Evolutionary conservation across 805 yeast genomes (phyloP), one percentile per base, ranked within the genome.

Genomic region (Ogataea wickerhamii): DNA sequence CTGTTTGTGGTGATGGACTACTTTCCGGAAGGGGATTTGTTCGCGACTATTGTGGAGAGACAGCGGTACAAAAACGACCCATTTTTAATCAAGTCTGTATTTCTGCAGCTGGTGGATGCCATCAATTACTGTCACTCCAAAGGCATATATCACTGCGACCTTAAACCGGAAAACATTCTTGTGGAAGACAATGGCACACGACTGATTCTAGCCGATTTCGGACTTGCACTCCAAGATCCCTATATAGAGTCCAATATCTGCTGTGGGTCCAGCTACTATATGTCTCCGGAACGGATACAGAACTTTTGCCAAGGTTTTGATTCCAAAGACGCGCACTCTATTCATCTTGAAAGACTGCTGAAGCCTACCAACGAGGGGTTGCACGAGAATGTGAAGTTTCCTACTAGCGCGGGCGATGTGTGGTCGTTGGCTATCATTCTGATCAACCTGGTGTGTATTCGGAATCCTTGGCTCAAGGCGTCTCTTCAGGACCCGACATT

Each of bases 161-260:
- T 89, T 48, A 93, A 93, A 66, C 98, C 98, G 5, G 98, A 93
- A 60, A 93, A 93, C 66, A 76, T 93, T 40, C 67, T 93, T 53
- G 78, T 88, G 34, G 71, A 76, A 10, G 60, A 61, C 54, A 69
- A 74, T 51, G 87, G 79, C 41, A 58, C 70, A 37, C 71, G 65
- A 38, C 66, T 82, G 40, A 74, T 72, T 46, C 68, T 81, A 44
- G 91, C 94, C 25, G 98, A 91, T 64, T 91, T 93, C 62, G 98
- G 98, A 4, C 69, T 91, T 17, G 88, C 96, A 17, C 76, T 91
- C 41, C 72, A 74, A 33, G 71, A 74, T 8, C 64, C 69, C 28
- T 62, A 55, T 40, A 71, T 83, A 27, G 76, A 80, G 45, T 75
- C 82, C 44, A 82, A 83, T 51, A 77, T 80, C 16, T 87, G 95